A percentile compares a stretch with the other conserved stretches of the same genome.
These are phyloP conservation scores for Cystobasidiaceae sp. DNA, from an alignment of 1,284 basidiomycete species.

Conservation along the genomic window DNA sequence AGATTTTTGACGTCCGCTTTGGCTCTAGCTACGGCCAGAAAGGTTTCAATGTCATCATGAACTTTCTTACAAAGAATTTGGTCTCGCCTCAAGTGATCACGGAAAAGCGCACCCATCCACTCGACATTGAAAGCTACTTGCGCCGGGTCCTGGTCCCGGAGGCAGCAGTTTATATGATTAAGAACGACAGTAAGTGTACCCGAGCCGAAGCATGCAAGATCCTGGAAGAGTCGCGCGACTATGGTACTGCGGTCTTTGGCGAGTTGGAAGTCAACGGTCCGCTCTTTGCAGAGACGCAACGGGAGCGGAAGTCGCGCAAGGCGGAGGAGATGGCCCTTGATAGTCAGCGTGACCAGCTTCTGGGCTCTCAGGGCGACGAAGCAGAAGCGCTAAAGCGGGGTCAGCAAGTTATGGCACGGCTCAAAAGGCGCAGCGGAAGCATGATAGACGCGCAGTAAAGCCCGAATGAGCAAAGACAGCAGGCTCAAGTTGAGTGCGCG, in stretches of 20 bases:
- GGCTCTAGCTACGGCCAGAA: slow-evolving; percentile 36
- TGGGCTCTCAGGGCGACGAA: slow-evolving; percentile 17
- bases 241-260: slow-evolving; percentile 35
- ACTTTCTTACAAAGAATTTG: slow-evolving; percentile 19
- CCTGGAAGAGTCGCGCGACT: slow-evolving; percentile 29
- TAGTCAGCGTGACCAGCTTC: neutral
- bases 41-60: slow-evolving; percentile 34
- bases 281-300: neutral
- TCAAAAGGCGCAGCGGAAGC: neutral
- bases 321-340: slow-evolving; percentile 7
- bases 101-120: neutral
- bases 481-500: too few relatives aligned
- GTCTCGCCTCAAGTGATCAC: slow-evolving; percentile 30
- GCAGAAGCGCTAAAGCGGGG: slow-evolving; percentile 13
- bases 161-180: slow-evolving; percentile 36
- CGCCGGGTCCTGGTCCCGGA: slow-evolving; percentile 41
- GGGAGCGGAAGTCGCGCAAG: neutral
- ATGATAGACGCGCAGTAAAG: too few relatives aligned
- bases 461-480: too few relatives aligned
- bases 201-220: slow-evolving; percentile 14
- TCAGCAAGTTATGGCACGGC: neutral
- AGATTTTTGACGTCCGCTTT: neutral
- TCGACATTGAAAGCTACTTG: slow-evolving; percentile 34
- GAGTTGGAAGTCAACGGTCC: slow-evolving; percentile 6
- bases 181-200: slow-evolving; percentile 25